Evolutionary conservation across 768 basidiomycete species (phyloP).

Genomic region (Pisolithus tinctorius): DNA sequence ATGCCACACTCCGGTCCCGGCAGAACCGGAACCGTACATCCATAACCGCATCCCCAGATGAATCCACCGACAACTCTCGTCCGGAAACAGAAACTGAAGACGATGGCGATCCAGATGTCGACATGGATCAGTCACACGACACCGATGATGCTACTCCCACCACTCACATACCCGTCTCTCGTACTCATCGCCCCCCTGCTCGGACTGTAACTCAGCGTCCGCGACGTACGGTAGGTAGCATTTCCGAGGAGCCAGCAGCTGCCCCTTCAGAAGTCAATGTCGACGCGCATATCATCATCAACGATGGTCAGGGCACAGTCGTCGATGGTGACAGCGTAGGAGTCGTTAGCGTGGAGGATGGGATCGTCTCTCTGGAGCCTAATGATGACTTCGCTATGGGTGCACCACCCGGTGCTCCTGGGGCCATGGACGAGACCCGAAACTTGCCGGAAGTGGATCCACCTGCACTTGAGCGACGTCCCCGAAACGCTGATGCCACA

Average conservation of each 20-base stretch:
- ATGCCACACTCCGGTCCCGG: constrained; percentile 24
- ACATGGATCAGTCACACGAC: constrained; percentile 39
- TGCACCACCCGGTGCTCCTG: constrained; percentile 86
- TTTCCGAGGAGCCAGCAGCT: constrained; percentile 32
- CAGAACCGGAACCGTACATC: constrained; percentile 23
- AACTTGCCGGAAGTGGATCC: constrained; percentile 22
- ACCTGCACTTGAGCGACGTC: constrained; percentile 24
- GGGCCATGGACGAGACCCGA: constrained; percentile 49
- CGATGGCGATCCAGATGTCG: constrained; percentile 52
- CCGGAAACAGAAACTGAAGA: constrained; percentile 78
- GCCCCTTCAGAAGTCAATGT: constrained; percentile 34
- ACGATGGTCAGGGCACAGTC: constrained; percentile 34
- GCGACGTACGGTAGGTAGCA: constrained; percentile 42
- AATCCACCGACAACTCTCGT: constrained; percentile 45
- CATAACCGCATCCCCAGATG: constrained; percentile 34
- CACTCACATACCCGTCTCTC: constrained; percentile 26
- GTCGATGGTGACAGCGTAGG: constrained; percentile 37
- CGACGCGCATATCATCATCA: constrained; percentile 49
- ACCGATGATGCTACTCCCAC: constrained; percentile 24
- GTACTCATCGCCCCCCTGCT: constrained; percentile 18
- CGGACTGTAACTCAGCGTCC: constrained; percentile 30
- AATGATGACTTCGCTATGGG: constrained; percentile 90
- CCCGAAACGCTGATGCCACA: constrained; percentile 46
- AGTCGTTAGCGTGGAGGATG: constrained; percentile 57
- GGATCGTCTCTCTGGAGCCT: constrained; percentile 68